Percentiles rank a stretch among this genome's conserved stretches.
Evolutionary conservation across 2,329 filamentous ascomycete species (phyloP).

Genomic region (Davidsoniella australis): DNA sequence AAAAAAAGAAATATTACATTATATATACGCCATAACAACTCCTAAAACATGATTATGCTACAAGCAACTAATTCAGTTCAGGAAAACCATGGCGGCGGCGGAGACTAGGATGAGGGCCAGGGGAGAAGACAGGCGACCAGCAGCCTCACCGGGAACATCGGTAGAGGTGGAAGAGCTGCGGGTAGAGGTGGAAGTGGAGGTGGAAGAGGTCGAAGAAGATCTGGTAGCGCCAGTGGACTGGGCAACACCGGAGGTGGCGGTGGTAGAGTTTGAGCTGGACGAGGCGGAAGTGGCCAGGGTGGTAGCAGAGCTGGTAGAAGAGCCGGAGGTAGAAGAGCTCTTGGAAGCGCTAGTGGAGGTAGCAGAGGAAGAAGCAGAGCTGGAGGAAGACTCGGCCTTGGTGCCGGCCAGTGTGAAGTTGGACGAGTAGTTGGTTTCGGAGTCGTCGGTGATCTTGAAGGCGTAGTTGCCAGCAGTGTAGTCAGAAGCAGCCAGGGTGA

Average conservation of each 20-base stretch:
- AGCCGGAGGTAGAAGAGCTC: constrained; percentile 14
- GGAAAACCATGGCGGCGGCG: constrained; percentile 25
- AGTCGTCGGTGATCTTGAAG: constrained; percentile 26
- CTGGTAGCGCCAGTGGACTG: constrained; percentile 11
- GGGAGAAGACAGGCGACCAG: constrained; percentile 21
- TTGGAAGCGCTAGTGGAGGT: constrained; percentile 13
- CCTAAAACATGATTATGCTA: background rate
- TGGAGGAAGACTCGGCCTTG: constrained; percentile 14
- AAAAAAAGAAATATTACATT: background rate
- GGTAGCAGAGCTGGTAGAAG: constrained; percentile 8
- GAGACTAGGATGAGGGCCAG: constrained; percentile 24
- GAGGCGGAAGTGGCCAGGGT: constrained; percentile 13
- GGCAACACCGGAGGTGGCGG: constrained; percentile 9
- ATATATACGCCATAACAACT: no score
- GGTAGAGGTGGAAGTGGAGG: constrained; percentile 1
- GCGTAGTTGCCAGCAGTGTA: constrained; percentile 27
- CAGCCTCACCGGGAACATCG: constrained; percentile 17
- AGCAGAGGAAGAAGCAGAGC: background rate
- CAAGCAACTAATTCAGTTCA: constrained; percentile 21
- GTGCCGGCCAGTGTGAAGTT: constrained; percentile 22
- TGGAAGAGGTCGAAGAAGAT: constrained; percentile 14
- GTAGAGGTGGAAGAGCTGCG: background rate
- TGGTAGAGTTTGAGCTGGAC: constrained; percentile 14
- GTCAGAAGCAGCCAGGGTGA: constrained; percentile 20
- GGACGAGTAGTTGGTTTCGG: constrained; percentile 27